phyloP scores from a whole-genome alignment of 495 filamentous ascomycete species.

The Tetracladium setigerum region DNA sequence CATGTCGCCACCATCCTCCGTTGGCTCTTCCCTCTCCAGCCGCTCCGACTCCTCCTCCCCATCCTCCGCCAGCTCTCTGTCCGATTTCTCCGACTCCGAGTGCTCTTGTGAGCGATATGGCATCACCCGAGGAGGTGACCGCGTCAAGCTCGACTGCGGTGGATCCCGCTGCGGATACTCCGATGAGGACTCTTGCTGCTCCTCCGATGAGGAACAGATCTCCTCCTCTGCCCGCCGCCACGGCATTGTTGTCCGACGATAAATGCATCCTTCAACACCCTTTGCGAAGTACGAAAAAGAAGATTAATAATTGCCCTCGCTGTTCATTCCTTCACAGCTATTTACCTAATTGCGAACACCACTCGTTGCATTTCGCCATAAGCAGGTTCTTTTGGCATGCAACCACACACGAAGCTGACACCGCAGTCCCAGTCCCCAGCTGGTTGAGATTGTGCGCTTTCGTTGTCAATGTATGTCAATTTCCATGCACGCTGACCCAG shows the following conservation, averaged over 20 bases:
- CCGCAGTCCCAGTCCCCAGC: conserved; percentile 8
- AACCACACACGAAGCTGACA: conserved; percentile 19
- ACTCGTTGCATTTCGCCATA: conserved; percentile 1
- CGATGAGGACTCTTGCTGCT: conserved; percentile 51
- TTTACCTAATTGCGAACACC: conserved; percentile 5
- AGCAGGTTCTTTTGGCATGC: conserved; percentile 13
- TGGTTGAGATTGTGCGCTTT: conserved; percentile 10
- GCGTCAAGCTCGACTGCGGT: conserved; percentile 91
- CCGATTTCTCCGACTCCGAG: conserved; percentile 51
- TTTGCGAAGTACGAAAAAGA: neutral
- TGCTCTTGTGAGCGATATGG: conserved; percentile 94
- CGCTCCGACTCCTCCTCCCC: conserved; percentile 70
- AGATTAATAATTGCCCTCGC: conserved; percentile 13
- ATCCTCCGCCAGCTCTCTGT: conserved; percentile 63
- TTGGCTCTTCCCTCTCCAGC: conserved; percentile 65
- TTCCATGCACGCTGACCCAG: conserved; percentile 3
- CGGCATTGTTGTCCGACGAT: conserved; percentile 63
- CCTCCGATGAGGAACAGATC: conserved; percentile 53
- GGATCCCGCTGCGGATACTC: conserved; percentile 76
- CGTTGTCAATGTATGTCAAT: conserved; percentile 12
- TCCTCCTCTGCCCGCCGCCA: conserved; percentile 54
- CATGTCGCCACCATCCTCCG: conserved; percentile 56
- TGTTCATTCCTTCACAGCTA: conserved; percentile 22
- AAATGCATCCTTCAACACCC: neutral
- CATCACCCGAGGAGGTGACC: conserved; percentile 84